phyloP scores from a whole-genome alignment of 345 rosid genomes.

The Salix exigua region DNA sequence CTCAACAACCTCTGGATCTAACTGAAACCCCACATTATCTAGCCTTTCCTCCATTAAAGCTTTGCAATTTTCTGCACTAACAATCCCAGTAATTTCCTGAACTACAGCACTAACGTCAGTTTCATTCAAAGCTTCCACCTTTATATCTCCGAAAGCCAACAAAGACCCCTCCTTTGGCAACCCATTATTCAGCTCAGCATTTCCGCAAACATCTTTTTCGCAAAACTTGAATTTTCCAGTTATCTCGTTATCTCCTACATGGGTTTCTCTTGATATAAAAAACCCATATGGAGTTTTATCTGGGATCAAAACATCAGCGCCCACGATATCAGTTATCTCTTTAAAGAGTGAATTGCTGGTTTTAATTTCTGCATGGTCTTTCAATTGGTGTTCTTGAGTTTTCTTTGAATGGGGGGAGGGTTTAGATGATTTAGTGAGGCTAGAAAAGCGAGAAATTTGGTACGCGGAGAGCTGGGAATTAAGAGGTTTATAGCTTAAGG shows the following conservation, averaged over 20 bases:
- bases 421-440: conserved; percentile 38
- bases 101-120: conserved; percentile 51
- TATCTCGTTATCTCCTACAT: not conserved
- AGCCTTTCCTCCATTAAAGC: conserved; percentile 63
- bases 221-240: conserved; percentile 13
- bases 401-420: conserved; percentile 22
- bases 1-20: conserved; percentile 58
- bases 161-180: conserved; percentile 10
- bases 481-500: conserved; percentile 1
- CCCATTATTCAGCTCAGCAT: conserved; percentile 24
- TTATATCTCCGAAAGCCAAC: conserved; percentile 12
- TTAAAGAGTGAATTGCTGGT: conserved; percentile 43
- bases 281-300: conserved; percentile 29
- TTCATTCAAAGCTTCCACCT: conserved; percentile 12
- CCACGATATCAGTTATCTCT: conserved; percentile 56
- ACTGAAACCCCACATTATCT: conserved; percentile 36
- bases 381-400: conserved; percentile 11
- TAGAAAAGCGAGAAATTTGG: conserved; percentile 27
- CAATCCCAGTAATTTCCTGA: conserved; percentile 45
- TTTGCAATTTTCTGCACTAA: conserved; percentile 37
- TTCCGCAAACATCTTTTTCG: conserved; percentile 48
- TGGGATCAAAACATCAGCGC: conserved; percentile 31
- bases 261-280: conserved; percentile 19
- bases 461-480: conserved; percentile 11
- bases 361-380: conserved; percentile 34